Percentiles rank a stretch among this genome's conserved stretches.
Evolutionary conservation across 192 early-diverging fungal species (phyloP).

Genomic region (Coemansia sp.): DNA sequence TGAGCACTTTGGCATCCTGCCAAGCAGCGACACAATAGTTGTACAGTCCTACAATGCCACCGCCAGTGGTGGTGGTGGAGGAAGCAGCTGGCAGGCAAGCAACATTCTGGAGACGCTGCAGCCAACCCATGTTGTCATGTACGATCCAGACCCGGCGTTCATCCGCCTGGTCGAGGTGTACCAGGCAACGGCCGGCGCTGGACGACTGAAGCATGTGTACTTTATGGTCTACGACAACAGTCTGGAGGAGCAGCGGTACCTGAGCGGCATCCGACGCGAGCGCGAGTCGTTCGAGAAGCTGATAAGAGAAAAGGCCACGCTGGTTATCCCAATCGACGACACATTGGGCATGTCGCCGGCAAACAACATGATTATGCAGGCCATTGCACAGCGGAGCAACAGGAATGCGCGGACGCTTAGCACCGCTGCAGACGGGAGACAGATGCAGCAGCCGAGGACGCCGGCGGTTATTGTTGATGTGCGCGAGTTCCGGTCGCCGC

Average conservation of each 20-base stretch:
- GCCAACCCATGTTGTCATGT: slow-evolving; percentile 88
- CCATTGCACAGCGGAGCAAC: slow-evolving; percentile 18
- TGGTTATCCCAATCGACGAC: slow-evolving; percentile 43
- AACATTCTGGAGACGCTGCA: slow-evolving; percentile 63
- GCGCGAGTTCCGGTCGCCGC: slow-evolving; percentile 88
- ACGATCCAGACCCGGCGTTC: slow-evolving; percentile 87
- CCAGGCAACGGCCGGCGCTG: slow-evolving; percentile 57
- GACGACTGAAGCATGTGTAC: slow-evolving; percentile 70
- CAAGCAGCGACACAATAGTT: slow-evolving; percentile 45
- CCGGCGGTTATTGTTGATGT: slow-evolving; percentile 78
- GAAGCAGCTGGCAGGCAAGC: slow-evolving; percentile 54
- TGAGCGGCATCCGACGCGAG: slow-evolving; percentile 81
- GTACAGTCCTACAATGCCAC: slow-evolving; percentile 55
- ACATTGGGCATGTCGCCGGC: slow-evolving; percentile 21
- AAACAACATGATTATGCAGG: slow-evolving; percentile 14
- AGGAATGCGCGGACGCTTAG: slow-evolving; percentile 21
- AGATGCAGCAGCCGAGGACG: background rate
- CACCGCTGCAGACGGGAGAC: slow-evolving; percentile 6
- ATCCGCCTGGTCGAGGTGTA: slow-evolving; percentile 82
- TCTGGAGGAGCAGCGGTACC: slow-evolving; percentile 90
- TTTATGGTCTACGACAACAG: slow-evolving; percentile 95
- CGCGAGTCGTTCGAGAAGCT: slow-evolving; percentile 93
- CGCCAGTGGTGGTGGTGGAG: slow-evolving; percentile 46
- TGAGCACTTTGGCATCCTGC: slow-evolving; percentile 37
- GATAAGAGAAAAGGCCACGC: slow-evolving; percentile 83